phyloP scores from a whole-genome alignment of 495 filamentous ascomycete species.

The Tuber aestivum region DNA sequence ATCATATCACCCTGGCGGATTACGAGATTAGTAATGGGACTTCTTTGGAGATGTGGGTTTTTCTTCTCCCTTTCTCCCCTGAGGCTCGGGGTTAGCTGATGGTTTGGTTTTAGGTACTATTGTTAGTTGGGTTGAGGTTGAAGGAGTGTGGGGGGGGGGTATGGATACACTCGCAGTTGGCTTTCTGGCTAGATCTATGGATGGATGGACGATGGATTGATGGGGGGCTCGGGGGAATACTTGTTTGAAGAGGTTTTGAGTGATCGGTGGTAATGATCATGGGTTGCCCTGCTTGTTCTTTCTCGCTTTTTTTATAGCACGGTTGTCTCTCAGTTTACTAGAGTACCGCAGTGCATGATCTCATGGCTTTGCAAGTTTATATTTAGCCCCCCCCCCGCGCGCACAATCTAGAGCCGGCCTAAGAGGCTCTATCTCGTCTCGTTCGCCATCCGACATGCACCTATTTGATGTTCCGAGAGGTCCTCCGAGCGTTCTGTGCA shows the following conservation, averaged over 20 bases:
- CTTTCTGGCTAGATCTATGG: background rate
- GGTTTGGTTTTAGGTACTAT: background rate
- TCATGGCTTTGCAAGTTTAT: background rate
- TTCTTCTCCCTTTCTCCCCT: no score
- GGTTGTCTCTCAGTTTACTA: background rate
- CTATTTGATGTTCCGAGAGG: background rate
- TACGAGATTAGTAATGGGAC: constrained; percentile 41
- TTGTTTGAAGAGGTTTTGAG: background rate
- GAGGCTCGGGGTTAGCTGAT: background rate
- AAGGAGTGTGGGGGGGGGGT: no score
- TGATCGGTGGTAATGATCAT: background rate
- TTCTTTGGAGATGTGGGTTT: constrained; percentile 38
- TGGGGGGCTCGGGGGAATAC: background rate
- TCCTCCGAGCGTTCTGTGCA: background rate
- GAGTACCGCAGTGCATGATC: background rate
- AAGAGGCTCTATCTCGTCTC: background rate
- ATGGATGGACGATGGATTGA: background rate
- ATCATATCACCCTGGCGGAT: constrained; percentile 41
- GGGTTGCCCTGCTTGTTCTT: background rate
- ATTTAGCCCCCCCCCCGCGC: background rate
- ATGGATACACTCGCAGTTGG: no score
- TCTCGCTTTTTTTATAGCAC: background rate
- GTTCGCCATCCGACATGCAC: background rate
- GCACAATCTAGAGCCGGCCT: background rate
- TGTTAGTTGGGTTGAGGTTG: no score